A percentile compares a stretch with the other conserved stretches of the same genome.
phyloP scores from a whole-genome alignment of 139 green algal species.

The Limnomonas spitsbergensis region DNA sequence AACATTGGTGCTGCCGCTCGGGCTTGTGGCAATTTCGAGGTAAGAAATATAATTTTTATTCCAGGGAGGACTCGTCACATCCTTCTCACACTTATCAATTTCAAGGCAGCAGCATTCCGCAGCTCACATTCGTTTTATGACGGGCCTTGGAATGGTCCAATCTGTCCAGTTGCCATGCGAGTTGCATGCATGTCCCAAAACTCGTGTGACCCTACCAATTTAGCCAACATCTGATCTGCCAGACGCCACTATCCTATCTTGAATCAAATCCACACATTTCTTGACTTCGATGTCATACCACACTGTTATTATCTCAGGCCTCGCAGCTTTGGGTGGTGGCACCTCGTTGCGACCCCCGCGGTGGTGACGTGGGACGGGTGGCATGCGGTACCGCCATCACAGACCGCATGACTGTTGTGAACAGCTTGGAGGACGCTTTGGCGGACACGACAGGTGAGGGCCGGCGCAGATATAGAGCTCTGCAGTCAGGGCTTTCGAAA shows the following conservation, averaged over 20 bases:
- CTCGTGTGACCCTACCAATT: too few species aligned
- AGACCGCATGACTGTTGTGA: background rate
- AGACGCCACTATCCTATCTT: too few species aligned
- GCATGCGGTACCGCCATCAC: background rate
- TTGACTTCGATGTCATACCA: too few species aligned
- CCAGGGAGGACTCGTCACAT: background rate
- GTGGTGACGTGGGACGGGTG: background rate
- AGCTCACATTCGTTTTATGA: too few species aligned
- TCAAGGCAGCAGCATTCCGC: background rate
- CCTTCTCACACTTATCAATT: constrained; percentile 2
- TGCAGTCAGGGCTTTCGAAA: too few species aligned
- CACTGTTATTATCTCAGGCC: background rate
- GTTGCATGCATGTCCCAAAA: too few species aligned
- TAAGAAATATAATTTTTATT: constrained; percentile 5
- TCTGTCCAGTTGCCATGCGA: too few species aligned
- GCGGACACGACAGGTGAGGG: constrained; percentile 6
- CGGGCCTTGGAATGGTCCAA: too few species aligned
- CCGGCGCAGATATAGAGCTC: too few species aligned
- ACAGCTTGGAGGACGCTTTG: constrained; percentile 17
- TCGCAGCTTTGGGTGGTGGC: constrained; percentile 1
- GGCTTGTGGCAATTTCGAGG: constrained; percentile 54
- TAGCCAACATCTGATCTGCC: too few species aligned
- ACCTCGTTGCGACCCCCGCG: background rate
- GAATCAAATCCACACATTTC: too few species aligned
- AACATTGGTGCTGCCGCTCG: constrained; percentile 52